A percentile compares a stretch with the other conserved stretches of the same genome.
Conservation (phyloP, 1,284 basidiomycete species). For the Tranzscheliella williamsii region DNA sequence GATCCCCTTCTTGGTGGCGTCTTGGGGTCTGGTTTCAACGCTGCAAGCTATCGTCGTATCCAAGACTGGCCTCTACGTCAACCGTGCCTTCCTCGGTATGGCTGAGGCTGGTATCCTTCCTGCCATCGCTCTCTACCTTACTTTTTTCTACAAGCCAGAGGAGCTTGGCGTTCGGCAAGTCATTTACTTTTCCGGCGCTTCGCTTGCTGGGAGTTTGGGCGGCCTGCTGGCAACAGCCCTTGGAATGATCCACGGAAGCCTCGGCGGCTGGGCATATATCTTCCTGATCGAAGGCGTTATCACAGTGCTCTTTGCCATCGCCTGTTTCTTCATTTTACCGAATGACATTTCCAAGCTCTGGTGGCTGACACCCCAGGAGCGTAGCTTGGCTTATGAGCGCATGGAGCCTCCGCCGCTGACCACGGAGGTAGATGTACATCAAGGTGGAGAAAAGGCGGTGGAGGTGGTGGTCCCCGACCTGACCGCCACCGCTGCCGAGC, state of each 20-base stretch:
- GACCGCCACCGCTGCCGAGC: conserved; percentile 8
- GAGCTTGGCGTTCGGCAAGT: conserved; percentile 53
- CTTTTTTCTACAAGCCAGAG: conserved; percentile 53
- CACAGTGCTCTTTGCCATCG: conserved; percentile 46
- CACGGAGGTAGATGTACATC: neutral
- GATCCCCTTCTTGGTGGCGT: conserved; percentile 45
- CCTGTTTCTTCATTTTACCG: conserved; percentile 42
- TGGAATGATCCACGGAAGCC: conserved; percentile 34
- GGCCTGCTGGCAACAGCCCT: conserved; percentile 54
- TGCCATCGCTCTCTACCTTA: conserved; percentile 48
- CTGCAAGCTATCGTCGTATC: conserved; percentile 46
- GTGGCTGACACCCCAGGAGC: conserved; percentile 41
- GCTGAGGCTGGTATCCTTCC: conserved; percentile 49
- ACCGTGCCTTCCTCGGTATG: conserved; percentile 49
- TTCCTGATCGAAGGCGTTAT: conserved; percentile 55
- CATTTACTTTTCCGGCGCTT: conserved; percentile 53
- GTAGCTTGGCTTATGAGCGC: conserved; percentile 37
- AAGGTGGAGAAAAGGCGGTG: neutral
- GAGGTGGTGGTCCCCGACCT: conserved; percentile 8
- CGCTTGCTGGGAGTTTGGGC: conserved; percentile 49
- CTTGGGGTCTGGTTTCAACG: conserved; percentile 48
- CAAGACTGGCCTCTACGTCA: conserved; percentile 48
- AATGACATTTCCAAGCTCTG: conserved; percentile 41
- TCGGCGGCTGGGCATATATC: conserved; percentile 47
- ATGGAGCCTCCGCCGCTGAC: conserved; percentile 15